Evolutionary conservation across 371 early-diverging fungal species (phyloP).

Genomic region (Smittium culicis): DNA sequence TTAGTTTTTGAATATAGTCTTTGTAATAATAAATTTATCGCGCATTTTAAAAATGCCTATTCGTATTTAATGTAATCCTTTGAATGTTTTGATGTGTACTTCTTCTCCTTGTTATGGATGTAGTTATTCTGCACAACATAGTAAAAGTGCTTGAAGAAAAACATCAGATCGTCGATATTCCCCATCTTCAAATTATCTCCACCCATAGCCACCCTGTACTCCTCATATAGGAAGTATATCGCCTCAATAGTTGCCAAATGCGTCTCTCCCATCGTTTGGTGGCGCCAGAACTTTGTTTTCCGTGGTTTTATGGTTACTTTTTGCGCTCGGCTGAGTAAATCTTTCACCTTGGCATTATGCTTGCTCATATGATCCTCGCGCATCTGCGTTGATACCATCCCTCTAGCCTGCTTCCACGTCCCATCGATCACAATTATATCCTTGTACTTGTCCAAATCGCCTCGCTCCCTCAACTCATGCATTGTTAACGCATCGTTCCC

Average conservation of each 20-base stretch:
- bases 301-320: conserved; percentile 37
- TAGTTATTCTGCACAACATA: conserved; percentile 69
- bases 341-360: conserved; percentile 28
- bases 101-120: conserved; percentile 17
- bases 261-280: conserved; percentile 52
- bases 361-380: conserved; percentile 35
- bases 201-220: conserved; percentile 36
- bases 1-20: not conserved
- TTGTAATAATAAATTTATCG: no score
- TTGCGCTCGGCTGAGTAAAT: conserved; percentile 3
- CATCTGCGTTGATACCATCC: conserved; percentile 45
- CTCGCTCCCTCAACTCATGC: conserved; percentile 24
- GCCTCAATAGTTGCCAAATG: conserved; percentile 89
- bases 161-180: conserved; percentile 70
- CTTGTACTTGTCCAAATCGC: conserved; percentile 50
- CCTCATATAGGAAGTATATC: conserved; percentile 76
- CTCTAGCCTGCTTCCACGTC: conserved; percentile 78
- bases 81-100: conserved; percentile 16
- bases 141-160: conserved; percentile 76
- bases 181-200: conserved; percentile 37
- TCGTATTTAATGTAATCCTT: conserved; percentile 26
- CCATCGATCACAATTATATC: conserved; percentile 78
- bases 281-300: conserved; percentile 80
- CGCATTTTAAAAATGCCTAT: not conserved
- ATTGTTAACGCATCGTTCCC: conserved; percentile 58